A percentile compares a stretch with the other conserved stretches of the same genome.
Evolutionary conservation across 2,329 filamentous ascomycete species (phyloP).

Genomic region (Trichoderma sp.): DNA sequence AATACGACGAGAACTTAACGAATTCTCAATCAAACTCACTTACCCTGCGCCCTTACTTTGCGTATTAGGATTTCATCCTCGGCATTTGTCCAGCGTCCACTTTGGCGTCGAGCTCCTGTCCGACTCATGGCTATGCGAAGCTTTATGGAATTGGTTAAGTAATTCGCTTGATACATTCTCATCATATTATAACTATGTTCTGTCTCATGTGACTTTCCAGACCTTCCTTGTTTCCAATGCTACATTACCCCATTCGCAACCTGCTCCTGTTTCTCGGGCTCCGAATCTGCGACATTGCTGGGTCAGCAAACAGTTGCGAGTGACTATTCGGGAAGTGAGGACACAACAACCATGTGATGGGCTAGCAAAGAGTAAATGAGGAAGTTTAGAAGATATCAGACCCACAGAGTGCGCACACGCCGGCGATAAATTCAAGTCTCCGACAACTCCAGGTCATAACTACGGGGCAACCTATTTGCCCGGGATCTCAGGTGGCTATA

Average conservation of each 20-base stretch:
- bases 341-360: not conserved
- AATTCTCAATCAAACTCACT: not conserved
- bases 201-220: not conserved
- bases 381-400: not conserved
- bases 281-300: not conserved
- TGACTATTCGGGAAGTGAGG: not conserved
- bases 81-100: not conserved
- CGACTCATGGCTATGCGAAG: not conserved
- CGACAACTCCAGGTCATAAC: not conserved
- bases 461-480: not conserved
- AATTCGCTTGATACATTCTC: not conserved
- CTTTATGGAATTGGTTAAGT: not conserved
- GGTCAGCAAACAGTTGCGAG: not conserved
- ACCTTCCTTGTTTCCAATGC: not conserved
- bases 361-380: not conserved
- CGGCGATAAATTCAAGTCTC: not conserved
- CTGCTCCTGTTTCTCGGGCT: not conserved
- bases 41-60: not conserved
- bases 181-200: not conserved
- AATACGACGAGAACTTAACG: not conserved
- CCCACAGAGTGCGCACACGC: not conserved
- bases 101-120: not conserved
- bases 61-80: not conserved
- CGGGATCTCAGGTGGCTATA: not conserved
- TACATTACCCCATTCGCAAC: not conserved